Percentiles rank a stretch among this genome's conserved stretches.
Evolutionary conservation across 805 yeast species (phyloP).

Genomic region (Candida ponderosae): DNA sequence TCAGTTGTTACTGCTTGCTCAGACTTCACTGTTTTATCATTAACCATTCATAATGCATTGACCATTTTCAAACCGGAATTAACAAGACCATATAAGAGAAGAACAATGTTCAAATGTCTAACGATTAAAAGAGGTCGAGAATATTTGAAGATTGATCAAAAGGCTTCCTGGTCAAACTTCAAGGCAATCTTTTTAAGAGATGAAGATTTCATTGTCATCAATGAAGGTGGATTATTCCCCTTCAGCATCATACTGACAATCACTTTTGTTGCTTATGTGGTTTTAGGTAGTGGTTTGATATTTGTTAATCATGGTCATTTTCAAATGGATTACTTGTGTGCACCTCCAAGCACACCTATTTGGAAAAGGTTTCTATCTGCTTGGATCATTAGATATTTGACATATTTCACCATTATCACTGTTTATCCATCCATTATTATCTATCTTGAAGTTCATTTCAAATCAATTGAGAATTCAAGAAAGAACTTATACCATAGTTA

Average conservation of each 20-base stretch:
- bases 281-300: conserved; percentile 5
- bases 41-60: conserved; percentile 15
- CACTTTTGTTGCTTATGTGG: not conserved
- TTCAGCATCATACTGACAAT: conserved; percentile 1
- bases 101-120: not conserved
- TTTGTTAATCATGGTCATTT: conserved; percentile 9
- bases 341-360: conserved; percentile 7
- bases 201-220: conserved; percentile 2
- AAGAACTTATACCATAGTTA: conserved; percentile 3
- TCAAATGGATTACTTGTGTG: conserved; percentile 9
- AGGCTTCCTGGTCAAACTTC: not conserved
- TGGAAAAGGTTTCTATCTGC: conserved; percentile 15
- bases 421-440: conserved; percentile 12
- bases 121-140: not conserved
- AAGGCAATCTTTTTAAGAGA: not conserved
- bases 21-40: conserved; percentile 9
- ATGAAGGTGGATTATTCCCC: conserved; percentile 18
- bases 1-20: conserved; percentile 7
- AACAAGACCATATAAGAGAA: conserved; percentile 5
- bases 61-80: conserved; percentile 11
- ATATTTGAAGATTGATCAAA: not conserved
- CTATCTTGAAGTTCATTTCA: conserved; percentile 7
- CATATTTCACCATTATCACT: conserved; percentile 6
- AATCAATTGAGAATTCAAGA: conserved; percentile 7
- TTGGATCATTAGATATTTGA: conserved; percentile 12